These are phyloP conservation scores for Misopates orontium DNA, from an alignment of 257 asterid genomes.

Conservation along the genomic window DNA sequence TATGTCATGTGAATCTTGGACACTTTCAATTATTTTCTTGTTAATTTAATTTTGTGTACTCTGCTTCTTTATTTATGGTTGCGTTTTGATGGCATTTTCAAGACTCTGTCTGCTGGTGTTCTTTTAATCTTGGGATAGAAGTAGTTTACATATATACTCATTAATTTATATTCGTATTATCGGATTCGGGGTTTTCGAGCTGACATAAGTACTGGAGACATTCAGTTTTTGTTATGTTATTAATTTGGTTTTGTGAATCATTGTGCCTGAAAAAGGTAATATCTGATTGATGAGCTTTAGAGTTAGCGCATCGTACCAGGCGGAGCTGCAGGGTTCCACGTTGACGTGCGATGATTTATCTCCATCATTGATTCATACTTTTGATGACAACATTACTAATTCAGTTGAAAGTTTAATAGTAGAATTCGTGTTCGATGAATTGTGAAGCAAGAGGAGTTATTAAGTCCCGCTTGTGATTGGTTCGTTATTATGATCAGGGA, in stretches of 20 bases:
- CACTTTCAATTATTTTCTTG: neutral
- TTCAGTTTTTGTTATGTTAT: neutral
- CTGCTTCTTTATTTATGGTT: neutral
- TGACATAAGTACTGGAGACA: neutral
- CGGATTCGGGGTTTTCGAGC: constrained; percentile 8
- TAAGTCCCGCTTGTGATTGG: no score
- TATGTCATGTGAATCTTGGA: neutral
- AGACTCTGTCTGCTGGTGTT: no score
- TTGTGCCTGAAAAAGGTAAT: neutral
- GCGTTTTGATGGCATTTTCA: neutral
- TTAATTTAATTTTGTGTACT: neutral
- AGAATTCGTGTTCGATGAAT: neutral
- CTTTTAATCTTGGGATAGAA: no score
- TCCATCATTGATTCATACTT: neutral
- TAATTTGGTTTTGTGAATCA: neutral
- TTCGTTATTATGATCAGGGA: no score
- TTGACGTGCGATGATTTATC: neutral
- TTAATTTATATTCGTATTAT: neutral
- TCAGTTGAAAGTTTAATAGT: neutral
- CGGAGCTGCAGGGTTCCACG: neutral
- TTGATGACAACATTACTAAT: no score
- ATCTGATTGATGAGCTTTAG: constrained; percentile 13
- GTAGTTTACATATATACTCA: neutral
- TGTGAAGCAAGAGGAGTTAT: neutral
- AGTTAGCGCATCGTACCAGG: neutral